These are phyloP conservation scores for Daldinia vernicosa DNA, from an alignment of 495 filamentous ascomycete species.

Conservation along the genomic window DNA sequence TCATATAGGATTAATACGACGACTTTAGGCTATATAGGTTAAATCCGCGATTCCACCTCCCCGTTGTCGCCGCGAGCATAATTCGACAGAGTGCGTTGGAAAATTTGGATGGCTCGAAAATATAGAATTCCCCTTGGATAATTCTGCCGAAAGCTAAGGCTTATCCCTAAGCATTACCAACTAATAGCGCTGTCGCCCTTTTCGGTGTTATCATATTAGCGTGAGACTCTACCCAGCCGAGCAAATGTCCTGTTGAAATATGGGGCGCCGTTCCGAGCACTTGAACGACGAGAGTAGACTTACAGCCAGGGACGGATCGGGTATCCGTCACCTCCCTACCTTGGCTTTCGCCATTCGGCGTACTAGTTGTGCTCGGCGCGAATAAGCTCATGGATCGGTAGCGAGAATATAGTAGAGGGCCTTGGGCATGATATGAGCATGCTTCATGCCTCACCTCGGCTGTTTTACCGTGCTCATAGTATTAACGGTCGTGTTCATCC, in stretches of 20 bases:
- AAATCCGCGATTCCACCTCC: conserved; percentile 19
- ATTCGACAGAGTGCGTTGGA: background rate
- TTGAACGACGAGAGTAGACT: background rate
- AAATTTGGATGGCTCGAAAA: background rate
- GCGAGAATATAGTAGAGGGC: no score
- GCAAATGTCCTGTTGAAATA: background rate
- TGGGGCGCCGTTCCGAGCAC: background rate
- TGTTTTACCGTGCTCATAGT: no score
- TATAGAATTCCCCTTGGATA: background rate
- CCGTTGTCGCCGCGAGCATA: background rate
- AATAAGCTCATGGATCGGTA: background rate
- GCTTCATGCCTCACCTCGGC: background rate
- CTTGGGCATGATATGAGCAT: background rate
- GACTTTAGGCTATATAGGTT: conserved; percentile 39
- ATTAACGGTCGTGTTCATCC: no score
- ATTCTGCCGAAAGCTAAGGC: background rate
- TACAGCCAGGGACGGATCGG: background rate
- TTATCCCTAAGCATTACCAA: background rate
- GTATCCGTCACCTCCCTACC: background rate
- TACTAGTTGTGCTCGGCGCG: background rate
- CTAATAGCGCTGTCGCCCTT: background rate
- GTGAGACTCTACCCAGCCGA: background rate
- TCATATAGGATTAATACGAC: conserved; percentile 32
- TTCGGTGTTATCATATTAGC: background rate
- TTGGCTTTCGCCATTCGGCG: background rate